Evolutionary conservation across 306 rosid species (phyloP), one percentile per base, ranked within the genome.

Genomic region (Pterocarpus macrocarpus): DNA sequence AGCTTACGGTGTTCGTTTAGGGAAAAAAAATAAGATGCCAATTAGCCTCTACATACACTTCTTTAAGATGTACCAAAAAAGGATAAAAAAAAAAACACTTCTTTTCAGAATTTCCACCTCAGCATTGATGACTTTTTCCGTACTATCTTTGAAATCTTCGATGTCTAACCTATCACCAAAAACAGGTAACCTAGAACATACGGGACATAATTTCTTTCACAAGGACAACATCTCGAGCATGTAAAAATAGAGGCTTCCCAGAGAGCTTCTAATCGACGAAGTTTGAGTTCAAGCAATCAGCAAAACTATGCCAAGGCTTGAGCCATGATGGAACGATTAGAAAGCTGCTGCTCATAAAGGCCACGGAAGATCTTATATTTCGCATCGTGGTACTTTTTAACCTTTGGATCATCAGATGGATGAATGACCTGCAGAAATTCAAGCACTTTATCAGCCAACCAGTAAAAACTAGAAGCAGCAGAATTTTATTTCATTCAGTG

Each of bases 331-430:
- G 95, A 89, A 44, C 97, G 97, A 83, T 87, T 69, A 8, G 94
- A 90, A 71, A 90, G 92, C 81, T 91, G 99, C 85, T 85, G 94
- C 80, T 89, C 89, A 66, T 95, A 95, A 67, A 95, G 98, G 83
- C 85, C 85, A 16, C 87, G 94, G 69, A 90, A 93, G 63, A 95
- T 89, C 71, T 84, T 87, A 86, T 93, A 93, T 84, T 95, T 93
- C 52, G 92, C 91, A 32, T 93, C 93, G 72, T 93, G 99, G 91
- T 89, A 95, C 80, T 83, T 88, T 85, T 86, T 93, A 84, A 95
- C 97, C 90, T 86, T 93, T 7, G 94, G 94, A 80, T 95, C 93
- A 69, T 79, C 70, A n/a, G 96, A 93, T 63, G 97, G 98, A 87
- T 87, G 83, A 81, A 93, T 82, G 75, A 93, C 98, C 98, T 95